Evolutionary conservation across 805 yeast genomes (phyloP), one percentile per base, ranked within the genome.

Genomic region (Myxozyma melibiosi): DNA sequence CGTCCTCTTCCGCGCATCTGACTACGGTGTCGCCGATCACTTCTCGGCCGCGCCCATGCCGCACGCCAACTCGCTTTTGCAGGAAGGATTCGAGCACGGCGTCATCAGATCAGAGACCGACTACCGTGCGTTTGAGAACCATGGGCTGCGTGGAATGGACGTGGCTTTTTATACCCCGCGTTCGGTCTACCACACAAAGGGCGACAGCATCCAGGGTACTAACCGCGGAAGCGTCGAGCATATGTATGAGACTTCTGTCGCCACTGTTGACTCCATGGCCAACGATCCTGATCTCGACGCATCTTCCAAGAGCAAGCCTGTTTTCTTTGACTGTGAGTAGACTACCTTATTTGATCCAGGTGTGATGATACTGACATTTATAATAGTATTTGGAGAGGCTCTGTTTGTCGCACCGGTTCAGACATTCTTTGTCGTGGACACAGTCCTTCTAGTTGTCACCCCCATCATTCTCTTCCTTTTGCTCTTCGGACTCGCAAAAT

Each of bases 161-260:
- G 81, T 91, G 65, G 96, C 97, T 0, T 91, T 91, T 70, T 90
- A 81, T 70, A 85, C 83, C 66, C 96, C 96, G 24, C 79, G 97
- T 66, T 82, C 87, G 50, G 71, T 88, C 40, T 91, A 91, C 66
- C 97, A 91, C 68, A 91, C 97, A 0, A 72, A 75, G 14, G 76
- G 82, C 44, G 97, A 91, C 70, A 80, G 81, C 46, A 85, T 88
- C 44, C 75, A 78, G 47, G 82, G 84, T 58, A 79, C 88, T 13
- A 74, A 85, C 18, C 81, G 78, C 58, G 84, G 80, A 42, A 85
- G 96, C 0, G 73, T 91, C 44, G 87, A 92, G 85, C 92, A 88
- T 68, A 91, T 91, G 96, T 76, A 88, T 34, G 78, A 84, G 3
- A 84, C 82, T 51, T 76, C 95, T 0, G 71, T 86, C 65, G 94